Base-by-base conservation (phyloP, 371 early-diverging fungal genomes). In the Mucor plumbeus region DNA sequence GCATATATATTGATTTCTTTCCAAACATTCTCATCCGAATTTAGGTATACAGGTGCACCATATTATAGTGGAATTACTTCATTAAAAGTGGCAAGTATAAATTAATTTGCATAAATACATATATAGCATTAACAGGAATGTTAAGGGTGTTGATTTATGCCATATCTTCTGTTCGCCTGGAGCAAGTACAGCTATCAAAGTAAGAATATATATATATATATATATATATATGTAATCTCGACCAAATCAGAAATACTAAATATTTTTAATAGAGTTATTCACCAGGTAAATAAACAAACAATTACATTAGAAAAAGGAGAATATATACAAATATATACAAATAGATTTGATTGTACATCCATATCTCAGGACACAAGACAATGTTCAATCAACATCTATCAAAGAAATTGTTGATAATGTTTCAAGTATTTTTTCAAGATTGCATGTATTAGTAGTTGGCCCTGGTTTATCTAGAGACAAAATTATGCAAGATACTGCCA, bases 1-100 rank as follows among this genome's bases (percentile, higher is more conserved):
- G 40, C 53, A 48, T 40, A 31, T 61, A 5, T 17, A 56, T 38
- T 54, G n/a, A 26, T 53, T 26, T 38, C 11, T 38, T 50, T 50
- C 26, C 50, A 50, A 50, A 50, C 50, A 50, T 50, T 50, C 50
- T 31, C 39, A 17, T 40, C 34, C 36, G 53, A 56, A 63, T 64
- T 40, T 58, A 87, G 89, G 55, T 95, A 94, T 78, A 94, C 97
- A 1, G 98, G 99, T 1, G 99, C 99, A 4, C 98, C 99, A 4
- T 97, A 87, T 74, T 99, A 94, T 79, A 92, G 92, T 10, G 92
- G 87, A 0, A 89, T 91, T 61, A 73, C 93, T 3, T 86, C 97
- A 0, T 87, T 97, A 67, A 83, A 87, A 73, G 68, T 91, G 71
- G 98, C 92, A 81, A 71, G 83, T 70, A 39, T 35, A 11, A 5